phyloP scores from a whole-genome alignment of 352 stramenopile species.

The Phytophthora capsici region DNA sequence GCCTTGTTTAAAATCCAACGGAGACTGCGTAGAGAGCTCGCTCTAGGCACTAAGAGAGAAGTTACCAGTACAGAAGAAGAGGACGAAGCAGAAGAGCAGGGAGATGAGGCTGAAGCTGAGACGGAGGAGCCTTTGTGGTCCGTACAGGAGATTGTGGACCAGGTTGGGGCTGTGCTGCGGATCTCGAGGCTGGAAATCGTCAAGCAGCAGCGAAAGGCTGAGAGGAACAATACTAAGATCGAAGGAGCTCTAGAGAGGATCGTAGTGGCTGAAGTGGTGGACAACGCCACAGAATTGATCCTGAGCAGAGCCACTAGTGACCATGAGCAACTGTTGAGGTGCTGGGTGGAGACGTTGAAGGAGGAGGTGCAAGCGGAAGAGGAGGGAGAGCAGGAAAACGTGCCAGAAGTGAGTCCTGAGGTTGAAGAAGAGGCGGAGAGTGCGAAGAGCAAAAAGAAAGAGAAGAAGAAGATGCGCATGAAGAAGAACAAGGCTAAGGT shows the following conservation, averaged over 20 bases:
- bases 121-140: slow-evolving; percentile 24
- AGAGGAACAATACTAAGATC: slow-evolving; percentile 29
- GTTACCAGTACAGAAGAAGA: slow-evolving; percentile 12
- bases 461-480: slow-evolving; percentile 34
- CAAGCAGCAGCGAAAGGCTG: slow-evolving; percentile 25
- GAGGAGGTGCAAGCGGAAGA: slow-evolving; percentile 20
- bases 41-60: slow-evolving; percentile 28
- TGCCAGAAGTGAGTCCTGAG: slow-evolving; percentile 4
- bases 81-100: slow-evolving; percentile 15
- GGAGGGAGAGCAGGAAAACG: slow-evolving; percentile 30
- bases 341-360: slow-evolving; percentile 52
- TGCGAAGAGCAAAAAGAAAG: slow-evolving; percentile 33
- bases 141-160: slow-evolving; percentile 42
- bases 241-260: slow-evolving; percentile 43
- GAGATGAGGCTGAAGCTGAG: slow-evolving; percentile 3
- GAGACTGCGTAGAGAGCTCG: slow-evolving; percentile 52
- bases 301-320: slow-evolving; percentile 49
- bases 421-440: slow-evolving; percentile 5
- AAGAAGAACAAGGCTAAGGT: slow-evolving; percentile 35
- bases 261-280: slow-evolving; percentile 61
- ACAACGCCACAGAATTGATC: slow-evolving; percentile 73
- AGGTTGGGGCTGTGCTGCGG: slow-evolving; percentile 42
- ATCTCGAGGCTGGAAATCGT: slow-evolving; percentile 36
- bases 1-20: slow-evolving; percentile 53
- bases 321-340: slow-evolving; percentile 43